Conservation (phyloP, 139 green algal genomes). For the Zygnema cylindricum region DNA sequence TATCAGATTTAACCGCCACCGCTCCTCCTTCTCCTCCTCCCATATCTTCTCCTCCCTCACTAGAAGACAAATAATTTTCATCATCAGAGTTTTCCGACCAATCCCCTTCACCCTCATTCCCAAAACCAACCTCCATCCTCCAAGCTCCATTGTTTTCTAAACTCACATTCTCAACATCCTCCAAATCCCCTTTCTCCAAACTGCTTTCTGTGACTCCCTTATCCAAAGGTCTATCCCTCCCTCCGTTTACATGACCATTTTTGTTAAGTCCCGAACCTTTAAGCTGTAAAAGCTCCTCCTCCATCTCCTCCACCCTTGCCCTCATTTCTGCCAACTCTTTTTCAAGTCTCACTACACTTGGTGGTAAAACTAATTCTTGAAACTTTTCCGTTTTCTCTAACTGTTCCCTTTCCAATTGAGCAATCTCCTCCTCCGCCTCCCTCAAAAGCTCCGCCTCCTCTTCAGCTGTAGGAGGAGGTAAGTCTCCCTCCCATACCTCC, state of each 20-base stretch:
- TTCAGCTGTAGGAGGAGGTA: constrained; percentile 29
- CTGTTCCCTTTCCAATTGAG: constrained; percentile 39
- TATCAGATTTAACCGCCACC: not conserved
- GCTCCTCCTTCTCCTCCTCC: not conserved
- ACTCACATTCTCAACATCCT: not conserved
- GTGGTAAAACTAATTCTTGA: not conserved
- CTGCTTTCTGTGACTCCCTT: constrained; percentile 1
- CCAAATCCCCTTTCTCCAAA: constrained; percentile 4
- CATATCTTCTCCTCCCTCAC: not conserved
- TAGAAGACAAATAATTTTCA: not conserved
- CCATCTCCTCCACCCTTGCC: constrained; percentile 21
- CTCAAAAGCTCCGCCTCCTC: constrained; percentile 51
- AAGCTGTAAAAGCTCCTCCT: constrained; percentile 23
- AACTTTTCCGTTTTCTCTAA: not conserved
- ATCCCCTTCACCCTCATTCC: not conserved
- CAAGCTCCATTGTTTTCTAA: not conserved
- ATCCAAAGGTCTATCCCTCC: not conserved
- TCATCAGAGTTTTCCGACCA: not conserved
- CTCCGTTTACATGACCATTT: constrained; percentile 9
- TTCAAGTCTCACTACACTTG: constrained; percentile 33
- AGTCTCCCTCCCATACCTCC: constrained; percentile 56
- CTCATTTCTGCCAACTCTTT: constrained; percentile 36
- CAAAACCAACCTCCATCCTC: not conserved
- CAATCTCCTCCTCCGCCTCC: constrained; percentile 55
- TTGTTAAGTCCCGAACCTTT: not conserved